Percentiles rank a stretch among this genome's conserved stretches.
These are phyloP conservation scores for Triangularia setosa DNA, from an alignment of 2,329 filamentous ascomycete genomes.

Conservation along the genomic window DNA sequence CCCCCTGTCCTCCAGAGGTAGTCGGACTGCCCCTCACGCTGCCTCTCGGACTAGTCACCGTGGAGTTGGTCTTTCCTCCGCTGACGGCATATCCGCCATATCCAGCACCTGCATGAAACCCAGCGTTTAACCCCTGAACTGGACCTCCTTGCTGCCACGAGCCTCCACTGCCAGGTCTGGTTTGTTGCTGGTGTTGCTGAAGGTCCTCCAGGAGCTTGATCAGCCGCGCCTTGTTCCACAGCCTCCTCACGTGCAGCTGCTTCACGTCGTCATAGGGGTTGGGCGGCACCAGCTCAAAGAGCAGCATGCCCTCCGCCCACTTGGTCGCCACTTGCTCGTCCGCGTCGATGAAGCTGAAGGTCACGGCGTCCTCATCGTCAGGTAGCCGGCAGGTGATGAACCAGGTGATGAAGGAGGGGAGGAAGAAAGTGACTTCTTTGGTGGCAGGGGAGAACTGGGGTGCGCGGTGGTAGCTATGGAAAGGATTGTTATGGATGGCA, in stretches of 20 bases:
- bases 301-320: constrained; percentile 25
- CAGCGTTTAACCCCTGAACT: not conserved
- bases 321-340: constrained; percentile 15
- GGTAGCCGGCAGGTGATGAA: constrained; percentile 29
- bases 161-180: not conserved
- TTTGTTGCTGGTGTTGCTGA: not conserved
- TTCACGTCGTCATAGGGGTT: constrained; percentile 13
- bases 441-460: constrained; percentile 16
- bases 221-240: constrained; percentile 24
- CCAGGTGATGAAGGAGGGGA: constrained; percentile 27
- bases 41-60: not conserved
- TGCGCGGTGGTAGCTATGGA: constrained; percentile 19
- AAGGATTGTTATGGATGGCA: not conserved
- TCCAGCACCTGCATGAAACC: not conserved
- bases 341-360: constrained; percentile 23
- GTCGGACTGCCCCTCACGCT: not conserved
- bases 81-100: not conserved
- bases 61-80: not conserved
- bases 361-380: constrained; percentile 27
- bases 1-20: not conserved
- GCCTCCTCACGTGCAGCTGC: constrained; percentile 24
- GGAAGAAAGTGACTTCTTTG: constrained; percentile 24
- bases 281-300: constrained; percentile 22
- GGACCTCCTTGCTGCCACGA: not conserved
- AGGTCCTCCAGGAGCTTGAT: constrained; percentile 23